Conservation (phyloP, 1,139 yeast species). For the Petasospora fabianii region DNA sequence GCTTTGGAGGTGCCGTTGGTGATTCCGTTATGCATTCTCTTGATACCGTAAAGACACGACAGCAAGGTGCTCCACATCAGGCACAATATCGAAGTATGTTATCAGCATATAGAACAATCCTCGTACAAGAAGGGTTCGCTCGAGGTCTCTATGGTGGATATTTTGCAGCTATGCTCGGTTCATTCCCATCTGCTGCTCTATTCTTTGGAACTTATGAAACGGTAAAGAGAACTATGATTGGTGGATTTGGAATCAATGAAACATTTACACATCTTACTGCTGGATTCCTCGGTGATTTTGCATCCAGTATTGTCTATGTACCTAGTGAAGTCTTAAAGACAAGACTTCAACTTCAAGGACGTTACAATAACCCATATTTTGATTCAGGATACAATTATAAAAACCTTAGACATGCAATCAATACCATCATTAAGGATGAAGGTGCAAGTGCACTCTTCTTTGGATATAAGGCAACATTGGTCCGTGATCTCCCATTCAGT, state of each 20-base stretch:
- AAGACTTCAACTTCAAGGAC: conserved; percentile 87
- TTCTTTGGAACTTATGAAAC: conserved; percentile 89
- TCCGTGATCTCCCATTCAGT: conserved; percentile 90
- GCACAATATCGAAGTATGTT: conserved; percentile 64
- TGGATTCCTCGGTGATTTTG: conserved; percentile 88
- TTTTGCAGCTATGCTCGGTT: conserved; percentile 85
- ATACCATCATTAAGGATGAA: conserved; percentile 60
- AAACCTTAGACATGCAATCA: conserved; percentile 64
- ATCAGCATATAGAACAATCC: conserved; percentile 68
- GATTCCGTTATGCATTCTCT: conserved; percentile 92
- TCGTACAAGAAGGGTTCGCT: conserved; percentile 76
- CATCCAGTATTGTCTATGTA: conserved; percentile 89
- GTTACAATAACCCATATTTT: conserved; percentile 74
- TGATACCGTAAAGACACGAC: conserved; percentile 95
- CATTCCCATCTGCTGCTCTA: conserved; percentile 89
- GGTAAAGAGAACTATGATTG: conserved; percentile 67
- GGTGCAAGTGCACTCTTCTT: conserved; percentile 75
- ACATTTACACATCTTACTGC: conserved; percentile 77
- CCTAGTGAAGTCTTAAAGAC: conserved; percentile 97
- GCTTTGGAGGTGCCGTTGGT: conserved; percentile 91
- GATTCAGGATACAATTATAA: conserved; percentile 83
- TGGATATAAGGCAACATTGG: conserved; percentile 91
- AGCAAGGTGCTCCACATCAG: conserved; percentile 81
- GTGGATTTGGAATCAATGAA: conserved; percentile 65
- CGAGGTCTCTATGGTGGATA: conserved; percentile 92